Evolutionary conservation across 1,284 basidiomycete species (phyloP).

Genomic region (Somion occarium): DNA sequence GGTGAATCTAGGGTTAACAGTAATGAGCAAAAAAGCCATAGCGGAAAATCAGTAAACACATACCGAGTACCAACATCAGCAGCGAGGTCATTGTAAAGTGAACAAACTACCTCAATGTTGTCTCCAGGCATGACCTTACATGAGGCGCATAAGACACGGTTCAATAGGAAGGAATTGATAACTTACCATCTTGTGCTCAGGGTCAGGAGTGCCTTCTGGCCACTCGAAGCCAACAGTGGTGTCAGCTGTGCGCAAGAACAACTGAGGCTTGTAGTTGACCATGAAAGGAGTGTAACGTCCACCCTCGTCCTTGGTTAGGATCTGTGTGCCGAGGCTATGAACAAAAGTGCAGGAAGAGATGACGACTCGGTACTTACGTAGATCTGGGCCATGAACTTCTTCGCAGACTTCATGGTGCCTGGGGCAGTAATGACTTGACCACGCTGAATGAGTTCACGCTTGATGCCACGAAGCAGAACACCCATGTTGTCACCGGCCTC

Average conservation of each 20-base stretch:
- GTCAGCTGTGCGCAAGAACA: constrained; percentile 96
- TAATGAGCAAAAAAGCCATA: no score
- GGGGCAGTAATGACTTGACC: constrained; percentile 91
- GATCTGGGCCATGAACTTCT: constrained; percentile 91
- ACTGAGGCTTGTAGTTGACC: constrained; percentile 93
- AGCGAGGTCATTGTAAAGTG: constrained; percentile 86
- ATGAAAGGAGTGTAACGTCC: constrained; percentile 98
- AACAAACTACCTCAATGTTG: constrained; percentile 91
- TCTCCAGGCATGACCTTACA: constrained; percentile 95
- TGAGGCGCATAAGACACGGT: constrained; percentile 10
- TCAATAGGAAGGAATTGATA: no score
- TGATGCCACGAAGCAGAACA: constrained; percentile 92
- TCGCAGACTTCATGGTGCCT: constrained; percentile 91
- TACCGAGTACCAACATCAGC: constrained; percentile 87
- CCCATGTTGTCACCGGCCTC: constrained; percentile 99
- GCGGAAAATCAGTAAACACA: constrained; percentile 26
- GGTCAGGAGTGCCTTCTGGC: constrained; percentile 77
- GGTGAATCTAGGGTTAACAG: constrained; percentile 89
- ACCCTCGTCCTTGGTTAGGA: constrained; percentile 97
- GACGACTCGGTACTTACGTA: constrained; percentile 53
- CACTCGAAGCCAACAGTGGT: constrained; percentile 86
- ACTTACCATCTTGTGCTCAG: constrained; percentile 77
- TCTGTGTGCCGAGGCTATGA: constrained; percentile 32
- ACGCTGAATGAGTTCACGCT: constrained; percentile 93
- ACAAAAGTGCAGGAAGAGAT: constrained; percentile 4